These are phyloP conservation scores for Kwoniella heveanensis DNA, from an alignment of 768 basidiomycete species.

Conservation along the genomic window DNA sequence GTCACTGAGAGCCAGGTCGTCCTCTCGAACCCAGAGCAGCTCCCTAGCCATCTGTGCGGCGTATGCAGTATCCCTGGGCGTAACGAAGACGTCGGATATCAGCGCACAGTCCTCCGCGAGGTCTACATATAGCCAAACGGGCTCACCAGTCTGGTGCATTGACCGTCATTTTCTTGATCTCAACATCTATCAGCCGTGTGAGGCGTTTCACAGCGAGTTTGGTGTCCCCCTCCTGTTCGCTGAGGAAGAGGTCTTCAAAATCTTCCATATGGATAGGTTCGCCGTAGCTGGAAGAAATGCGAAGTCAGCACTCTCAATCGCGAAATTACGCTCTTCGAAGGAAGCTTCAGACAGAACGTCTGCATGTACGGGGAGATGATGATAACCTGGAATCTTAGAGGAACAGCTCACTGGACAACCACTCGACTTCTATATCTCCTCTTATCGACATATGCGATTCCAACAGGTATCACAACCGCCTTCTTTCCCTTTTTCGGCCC, in stretches of 20 bases:
- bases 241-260: slow-evolving; percentile 77
- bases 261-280: slow-evolving; percentile 73
- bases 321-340: too few species aligned
- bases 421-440: slow-evolving; percentile 90
- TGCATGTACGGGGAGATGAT: background rate
- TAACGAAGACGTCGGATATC: too few species aligned
- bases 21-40: slow-evolving; percentile 84
- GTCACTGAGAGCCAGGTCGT: slow-evolving; percentile 73
- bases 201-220: slow-evolving; percentile 83
- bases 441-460: slow-evolving; percentile 94
- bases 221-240: slow-evolving; percentile 66
- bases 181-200: slow-evolving; percentile 71
- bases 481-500: slow-evolving; percentile 57
- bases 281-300: slow-evolving; percentile 70
- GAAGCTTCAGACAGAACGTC: too few species aligned
- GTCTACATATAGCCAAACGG: background rate
- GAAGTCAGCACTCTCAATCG: background rate
- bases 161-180: slow-evolving; percentile 74
- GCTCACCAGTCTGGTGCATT: slow-evolving; percentile 87
- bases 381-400: background rate
- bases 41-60: slow-evolving; percentile 90
- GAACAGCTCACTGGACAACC: slow-evolving; percentile 58
- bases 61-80: slow-evolving; percentile 79
- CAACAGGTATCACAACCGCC: slow-evolving; percentile 73
- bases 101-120: too few species aligned